Percentiles rank a stretch among this genome's conserved stretches.
These are phyloP conservation scores for Trypanosoma mega DNA, from an alignment of 208 protist species.

Conservation along the genomic window DNA sequence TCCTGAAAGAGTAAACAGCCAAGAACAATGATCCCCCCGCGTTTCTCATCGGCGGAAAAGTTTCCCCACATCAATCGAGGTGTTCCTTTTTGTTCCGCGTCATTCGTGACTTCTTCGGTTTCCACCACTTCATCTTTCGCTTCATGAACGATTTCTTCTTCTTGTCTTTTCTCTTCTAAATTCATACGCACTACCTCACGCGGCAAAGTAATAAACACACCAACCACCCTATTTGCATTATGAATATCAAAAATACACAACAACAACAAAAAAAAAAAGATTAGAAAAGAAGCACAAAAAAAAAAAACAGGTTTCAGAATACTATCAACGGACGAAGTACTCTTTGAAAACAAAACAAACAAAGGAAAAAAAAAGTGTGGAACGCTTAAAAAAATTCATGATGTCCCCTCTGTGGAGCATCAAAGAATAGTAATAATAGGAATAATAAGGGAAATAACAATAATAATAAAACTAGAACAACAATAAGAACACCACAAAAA, in stretches of 20 bases:
- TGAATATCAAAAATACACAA: not conserved
- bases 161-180: not conserved
- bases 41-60: slow-evolving; percentile 21
- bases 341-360: slow-evolving; percentile 6
- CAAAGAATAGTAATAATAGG: no score
- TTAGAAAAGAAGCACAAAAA: not conserved
- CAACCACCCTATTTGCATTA: not conserved
- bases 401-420: no score
- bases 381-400: not conserved
- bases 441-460: no score
- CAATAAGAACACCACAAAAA: no score
- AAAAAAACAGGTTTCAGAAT: no score
- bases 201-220: slow-evolving; percentile 2
- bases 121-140: not conserved
- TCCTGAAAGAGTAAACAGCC: slow-evolving; percentile 32
- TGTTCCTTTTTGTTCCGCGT: not conserved
- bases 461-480: no score
- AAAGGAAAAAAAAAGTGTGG: not conserved
- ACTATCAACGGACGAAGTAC: not conserved
- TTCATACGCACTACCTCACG: not conserved
- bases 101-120: not conserved
- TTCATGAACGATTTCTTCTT: not conserved
- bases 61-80: not conserved
- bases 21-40: slow-evolving; percentile 23
- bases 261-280: not conserved